Conservation (phyloP, 257 asterid genomes). For the Jaltomata sinuosa region DNA sequence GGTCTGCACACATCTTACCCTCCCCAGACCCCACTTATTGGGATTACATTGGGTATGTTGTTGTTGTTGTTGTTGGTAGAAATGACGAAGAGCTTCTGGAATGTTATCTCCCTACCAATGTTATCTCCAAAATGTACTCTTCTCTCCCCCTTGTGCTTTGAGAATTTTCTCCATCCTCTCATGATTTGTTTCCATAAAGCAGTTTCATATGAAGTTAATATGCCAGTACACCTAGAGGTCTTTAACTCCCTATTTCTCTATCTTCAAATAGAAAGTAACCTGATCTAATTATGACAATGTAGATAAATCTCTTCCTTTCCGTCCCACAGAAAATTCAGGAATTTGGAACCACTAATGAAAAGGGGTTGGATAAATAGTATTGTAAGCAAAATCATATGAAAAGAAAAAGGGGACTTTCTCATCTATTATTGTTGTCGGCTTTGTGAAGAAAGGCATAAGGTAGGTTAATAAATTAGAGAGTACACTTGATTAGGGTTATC, state of each 20-base stretch:
- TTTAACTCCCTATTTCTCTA: not conserved
- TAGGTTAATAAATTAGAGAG: not conserved
- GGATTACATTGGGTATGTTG: not conserved
- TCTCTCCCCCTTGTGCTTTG: not conserved
- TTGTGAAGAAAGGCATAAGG: not conserved
- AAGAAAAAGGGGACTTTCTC: not conserved
- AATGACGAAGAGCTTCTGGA: not conserved
- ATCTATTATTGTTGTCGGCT: not conserved
- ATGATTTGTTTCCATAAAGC: not conserved
- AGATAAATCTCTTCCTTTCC: not conserved
- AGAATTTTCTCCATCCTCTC: not conserved
- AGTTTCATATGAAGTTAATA: not conserved
- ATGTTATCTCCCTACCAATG: not conserved
- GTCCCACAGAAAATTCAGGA: not conserved
- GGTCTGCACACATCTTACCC: not conserved
- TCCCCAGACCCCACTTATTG: not conserved
- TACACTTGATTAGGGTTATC: not conserved
- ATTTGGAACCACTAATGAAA: not conserved
- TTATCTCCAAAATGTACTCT: not conserved
- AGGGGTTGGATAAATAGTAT: not conserved
- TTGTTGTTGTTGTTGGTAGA: not conserved
- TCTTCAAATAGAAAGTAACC: not conserved
- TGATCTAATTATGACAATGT: not conserved
- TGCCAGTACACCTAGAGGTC: not conserved
- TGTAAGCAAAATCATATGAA: not conserved